These are phyloP conservation scores for Mortierella sp. DNA, from an alignment of 371 early-diverging fungal species.

Conservation along the genomic window DNA sequence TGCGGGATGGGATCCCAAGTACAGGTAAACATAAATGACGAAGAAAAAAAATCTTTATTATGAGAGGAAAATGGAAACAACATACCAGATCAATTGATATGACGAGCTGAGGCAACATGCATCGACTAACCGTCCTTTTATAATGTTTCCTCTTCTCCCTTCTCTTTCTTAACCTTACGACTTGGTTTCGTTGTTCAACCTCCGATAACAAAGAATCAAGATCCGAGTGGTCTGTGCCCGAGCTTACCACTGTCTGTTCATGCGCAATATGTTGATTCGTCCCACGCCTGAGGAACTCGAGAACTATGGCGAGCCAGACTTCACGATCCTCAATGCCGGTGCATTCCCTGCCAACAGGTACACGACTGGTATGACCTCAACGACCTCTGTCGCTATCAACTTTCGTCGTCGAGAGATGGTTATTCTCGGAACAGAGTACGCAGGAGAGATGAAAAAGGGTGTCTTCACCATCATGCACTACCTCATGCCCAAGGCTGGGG, in stretches of 20 bases:
- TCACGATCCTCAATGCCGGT: conserved; percentile 96
- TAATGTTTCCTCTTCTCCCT: no score
- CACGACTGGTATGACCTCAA: conserved; percentile 96
- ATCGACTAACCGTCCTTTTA: not conserved
- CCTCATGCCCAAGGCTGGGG: conserved; percentile 96
- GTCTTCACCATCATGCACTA: conserved; percentile 98
- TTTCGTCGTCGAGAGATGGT: conserved; percentile 85
- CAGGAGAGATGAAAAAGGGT: conserved; percentile 99
- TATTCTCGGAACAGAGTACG: conserved; percentile 96
- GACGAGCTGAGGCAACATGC: no score
- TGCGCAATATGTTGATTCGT: conserved; percentile 97
- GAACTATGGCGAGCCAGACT: conserved; percentile 92
- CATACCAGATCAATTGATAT: not conserved
- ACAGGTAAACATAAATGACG: conserved; percentile 62
- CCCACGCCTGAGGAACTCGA: conserved; percentile 91
- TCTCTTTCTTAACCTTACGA: no score
- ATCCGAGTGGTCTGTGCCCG: conserved; percentile 93
- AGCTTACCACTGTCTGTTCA: conserved; percentile 96
- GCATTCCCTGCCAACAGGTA: conserved; percentile 96
- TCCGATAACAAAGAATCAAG: conserved; percentile 74
- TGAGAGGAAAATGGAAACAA: not conserved
- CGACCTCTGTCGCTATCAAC: conserved; percentile 91
- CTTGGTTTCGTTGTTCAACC: no score
- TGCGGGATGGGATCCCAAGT: conserved; percentile 96
- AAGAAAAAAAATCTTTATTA: no score